Base-by-base conservation (phyloP, 225 moss, liverwort and hornwort genomes). In the Asterella californica region DNA sequence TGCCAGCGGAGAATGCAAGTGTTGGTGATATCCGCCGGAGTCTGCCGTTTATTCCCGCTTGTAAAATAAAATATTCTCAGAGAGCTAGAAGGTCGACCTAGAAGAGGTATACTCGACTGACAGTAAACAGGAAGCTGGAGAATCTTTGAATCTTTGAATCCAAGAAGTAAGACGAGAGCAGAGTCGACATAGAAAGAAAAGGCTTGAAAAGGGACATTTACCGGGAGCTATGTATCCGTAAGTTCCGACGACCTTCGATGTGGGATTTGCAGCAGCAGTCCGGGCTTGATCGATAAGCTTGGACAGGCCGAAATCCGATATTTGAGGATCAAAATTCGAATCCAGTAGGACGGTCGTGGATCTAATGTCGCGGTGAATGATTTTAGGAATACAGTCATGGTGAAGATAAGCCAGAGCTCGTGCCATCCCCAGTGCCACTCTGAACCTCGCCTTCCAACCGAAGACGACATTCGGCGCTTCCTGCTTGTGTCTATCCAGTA, bases 191-290 rank as follows among this genome's bases (percentile, higher is more conserved):
- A n/a, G 42, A 42, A 42, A 7, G 42, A 42, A 42, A 42, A 42
- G 42, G 42, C 3, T 7, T 42, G 38, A 70, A 70, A 15, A 17
- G 37, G 37, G 15, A 27, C 14, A 36, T 36, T 64, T 63, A 81
- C 81, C 81, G 18, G 81, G 81, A 52, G 81, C 81, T n/a, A 81
- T 75, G 74, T 74, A 81, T 22, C 81, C 81, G 62, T 61, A 74
- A 11, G 81, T 75, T 36, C 65, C 76, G 47, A 10, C 75, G 64
- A 76, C 75, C 65, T 48, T 67, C 34, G 81, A 15, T 65, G 75
- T 32, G 18, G 34, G 24, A 18, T 36, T 76, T 33, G 61, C 48
- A 29, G 33, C 29, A 10, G 49, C 70, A 57, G 19, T 19, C 37
- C 0, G 59, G 81, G 8, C 17, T 8, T 46, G 54, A 70, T 72